Conservation (phyloP, 305 asterid genomes). For the Fraxinus platypoda region DNA sequence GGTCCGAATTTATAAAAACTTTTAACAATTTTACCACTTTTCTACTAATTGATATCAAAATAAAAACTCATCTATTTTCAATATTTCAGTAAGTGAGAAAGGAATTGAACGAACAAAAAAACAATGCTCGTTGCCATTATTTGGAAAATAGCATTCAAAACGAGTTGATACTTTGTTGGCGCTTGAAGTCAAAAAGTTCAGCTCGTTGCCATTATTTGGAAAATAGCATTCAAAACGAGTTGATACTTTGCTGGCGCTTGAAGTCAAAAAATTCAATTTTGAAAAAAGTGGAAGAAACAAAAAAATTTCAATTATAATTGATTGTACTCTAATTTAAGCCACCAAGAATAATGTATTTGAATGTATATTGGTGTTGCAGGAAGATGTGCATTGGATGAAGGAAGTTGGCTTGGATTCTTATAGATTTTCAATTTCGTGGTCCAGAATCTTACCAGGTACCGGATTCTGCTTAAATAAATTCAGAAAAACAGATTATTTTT, state of each 20-base stretch:
- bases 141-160: no score
- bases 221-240: not conserved
- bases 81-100: not conserved
- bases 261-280: not conserved
- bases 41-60: not conserved
- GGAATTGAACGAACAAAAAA: not conserved
- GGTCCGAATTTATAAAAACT: not conserved
- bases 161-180: not conserved
- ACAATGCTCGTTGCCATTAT: not conserved
- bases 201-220: not conserved
- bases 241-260: not conserved
- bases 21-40: no score
- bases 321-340: not conserved
- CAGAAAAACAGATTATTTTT: no score
- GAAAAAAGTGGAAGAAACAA: not conserved
- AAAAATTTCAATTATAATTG: not conserved
- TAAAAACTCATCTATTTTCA: not conserved
- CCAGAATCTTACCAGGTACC: slow-evolving; percentile 27
- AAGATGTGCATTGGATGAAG: slow-evolving; percentile 24
- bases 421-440: slow-evolving; percentile 30
- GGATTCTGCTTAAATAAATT: no score
- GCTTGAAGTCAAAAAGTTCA: not conserved
- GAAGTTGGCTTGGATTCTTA: slow-evolving; percentile 22
- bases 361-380: slow-evolving; percentile 13
- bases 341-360: not conserved